Base-by-base conservation (phyloP, 1,284 basidiomycete species). In the Meripilus lineatus region DNA sequence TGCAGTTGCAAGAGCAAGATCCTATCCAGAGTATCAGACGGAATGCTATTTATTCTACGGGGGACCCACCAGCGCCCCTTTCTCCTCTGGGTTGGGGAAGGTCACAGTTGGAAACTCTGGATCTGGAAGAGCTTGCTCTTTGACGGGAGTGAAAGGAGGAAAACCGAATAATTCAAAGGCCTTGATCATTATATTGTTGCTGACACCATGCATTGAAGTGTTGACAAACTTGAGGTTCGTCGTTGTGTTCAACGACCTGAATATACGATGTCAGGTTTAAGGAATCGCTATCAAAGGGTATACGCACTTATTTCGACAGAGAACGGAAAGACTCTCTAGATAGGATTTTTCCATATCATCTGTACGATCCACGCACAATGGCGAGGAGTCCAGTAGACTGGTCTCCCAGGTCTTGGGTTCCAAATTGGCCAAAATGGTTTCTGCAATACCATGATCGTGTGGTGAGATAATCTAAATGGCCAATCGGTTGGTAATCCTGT, bases 51-150 rank as follows among this genome's bases (percentile, higher is more conserved):
- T 38, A 30, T 11, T 35, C 32, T 25, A 39, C 17, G 37, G 39
- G 28, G 23, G 22, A 30, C 25, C 30, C 33, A 21, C 28, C n/a
- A 38, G 34, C n/a, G 23, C 15, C 78, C 87, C 90, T 65, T 86
- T 84, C 62, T 93, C 89, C 61, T 93, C 90, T 2, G 90, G 89
- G 58, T 93, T 93, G 1, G 89, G 89, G 58, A 89, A 92, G 17
- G 65, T 67, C 5, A 93, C 86, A 4, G 89, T 91, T 3, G 86
- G 79, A 58, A 93, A 93, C 17, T 89, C 77, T 4, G 89, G 88
- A 63, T 93, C 81, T 1, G 90, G 87, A 2, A 68, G 48, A 49
- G 74, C 73, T 59, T 90, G 87, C 50, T 79, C 73, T 44, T 59
- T 54, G 4, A 89, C 84, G 6, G 81, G 72, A 5, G 71, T 67